A percentile compares a stretch with the other conserved stretches of the same genome.
Conservation (phyloP, 139 green algal species). For the Picochlorum sp. region DNA sequence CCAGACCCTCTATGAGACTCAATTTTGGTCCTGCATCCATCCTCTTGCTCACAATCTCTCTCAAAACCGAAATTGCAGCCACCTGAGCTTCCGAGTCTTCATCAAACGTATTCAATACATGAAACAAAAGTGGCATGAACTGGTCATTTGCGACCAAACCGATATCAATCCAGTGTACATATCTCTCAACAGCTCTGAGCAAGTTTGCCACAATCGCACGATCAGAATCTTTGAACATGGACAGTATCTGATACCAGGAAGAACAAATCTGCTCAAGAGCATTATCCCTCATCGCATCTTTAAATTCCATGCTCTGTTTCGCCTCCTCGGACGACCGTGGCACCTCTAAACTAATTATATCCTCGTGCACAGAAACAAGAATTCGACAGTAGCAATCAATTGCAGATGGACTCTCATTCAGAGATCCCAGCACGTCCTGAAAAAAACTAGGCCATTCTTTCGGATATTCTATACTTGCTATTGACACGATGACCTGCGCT, state of each 20-base stretch:
- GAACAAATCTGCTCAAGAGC: constrained; percentile 63
- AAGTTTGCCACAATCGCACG: constrained; percentile 52
- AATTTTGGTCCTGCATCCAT: constrained; percentile 82
- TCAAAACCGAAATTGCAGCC: constrained; percentile 62
- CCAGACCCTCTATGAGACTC: constrained; percentile 58
- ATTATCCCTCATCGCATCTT: constrained; percentile 90
- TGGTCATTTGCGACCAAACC: constrained; percentile 73
- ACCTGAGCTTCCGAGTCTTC: constrained; percentile 2
- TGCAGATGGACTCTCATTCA: constrained; percentile 40
- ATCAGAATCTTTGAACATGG: constrained; percentile 29
- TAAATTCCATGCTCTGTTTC: constrained; percentile 74
- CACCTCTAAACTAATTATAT: constrained; percentile 86
- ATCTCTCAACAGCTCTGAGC: constrained; percentile 58
- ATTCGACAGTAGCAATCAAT: constrained; percentile 89
- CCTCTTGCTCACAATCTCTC: constrained; percentile 72
- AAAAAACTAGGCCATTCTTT: constrained; percentile 82
- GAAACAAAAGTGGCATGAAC: constrained; percentile 65
- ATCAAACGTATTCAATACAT: constrained; percentile 29
- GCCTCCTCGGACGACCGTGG: constrained; percentile 61
- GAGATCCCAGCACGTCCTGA: constrained; percentile 57
- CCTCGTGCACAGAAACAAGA: constrained; percentile 77
- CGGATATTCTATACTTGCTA: constrained; percentile 77
- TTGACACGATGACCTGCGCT: constrained; percentile 65
- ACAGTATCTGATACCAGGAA: constrained; percentile 61
- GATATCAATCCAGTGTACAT: constrained; percentile 94